Evolutionary conservation across 2,329 filamentous ascomycete genomes (phyloP), one percentile per base, ranked within the genome.

Genomic region (Paramyrothecium sp.): DNA sequence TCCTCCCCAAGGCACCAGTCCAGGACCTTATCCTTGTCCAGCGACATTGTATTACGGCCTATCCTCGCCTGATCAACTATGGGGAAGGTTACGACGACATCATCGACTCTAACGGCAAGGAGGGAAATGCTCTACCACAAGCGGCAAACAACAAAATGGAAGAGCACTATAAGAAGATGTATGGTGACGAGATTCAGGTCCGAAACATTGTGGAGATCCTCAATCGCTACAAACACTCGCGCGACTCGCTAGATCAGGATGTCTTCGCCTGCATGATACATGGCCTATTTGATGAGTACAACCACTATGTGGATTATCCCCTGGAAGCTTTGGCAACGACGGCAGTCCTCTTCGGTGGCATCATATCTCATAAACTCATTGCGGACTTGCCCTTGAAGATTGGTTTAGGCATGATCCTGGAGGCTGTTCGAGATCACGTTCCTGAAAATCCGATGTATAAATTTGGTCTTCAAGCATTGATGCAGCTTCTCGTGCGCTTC

Each of bases 201-300:
- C 86, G 91, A 56, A 87, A 91, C 55, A 90, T 99, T 62, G 89
- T 99, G 54, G 88, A 90, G 60, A 85, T 92, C 44, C 84, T 99
- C 67, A 88, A 92, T 61, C 84, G 85, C 56, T 96, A 97, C 77
- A 98, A 99, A 72, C 87, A 87, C 56, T 98, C 96, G 1, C 86
- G 87, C 51, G 90, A 95, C 59, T 83, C 91, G 2, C 78, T 89
- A 17, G 92, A 97, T 59, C 95, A 98, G 71, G 95, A 99, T 70
- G 84, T 97, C 7, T 99, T 99, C 71, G 91, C 94, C 16, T 97
- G 94, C 76, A 99, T 99, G 92, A 96, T 99, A 38, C 93, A 97
- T 68, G 95, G 95, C 1, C 80, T 99, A 3, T 97, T 99, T 66
- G 95, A 99, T 66, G 95, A 99, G 76, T 99, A 97, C 71, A 89